These are phyloP conservation scores for Claviceps sp. DNA, from an alignment of 2,329 filamentous ascomycete genomes.

Conservation along the genomic window DNA sequence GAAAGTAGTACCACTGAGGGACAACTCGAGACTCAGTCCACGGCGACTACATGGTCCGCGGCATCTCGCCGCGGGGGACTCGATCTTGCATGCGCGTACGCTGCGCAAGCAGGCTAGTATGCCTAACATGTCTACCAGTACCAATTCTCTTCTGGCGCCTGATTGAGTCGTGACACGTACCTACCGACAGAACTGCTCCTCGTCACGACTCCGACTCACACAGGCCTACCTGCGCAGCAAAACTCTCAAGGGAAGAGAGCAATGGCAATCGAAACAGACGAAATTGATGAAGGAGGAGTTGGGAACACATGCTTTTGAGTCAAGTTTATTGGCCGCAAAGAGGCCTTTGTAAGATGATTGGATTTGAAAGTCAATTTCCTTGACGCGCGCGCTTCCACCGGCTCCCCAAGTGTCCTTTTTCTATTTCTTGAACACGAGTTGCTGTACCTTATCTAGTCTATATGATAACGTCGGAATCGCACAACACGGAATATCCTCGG, in stretches of 20 bases:
- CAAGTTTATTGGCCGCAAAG: not conserved
- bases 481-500: too few species aligned
- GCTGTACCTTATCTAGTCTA: conserved; percentile 1
- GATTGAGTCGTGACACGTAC: too few species aligned
- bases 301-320: too few species aligned
- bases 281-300: too few species aligned
- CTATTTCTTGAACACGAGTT: not conserved
- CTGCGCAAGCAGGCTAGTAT: conserved; percentile 1
- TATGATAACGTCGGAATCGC: too few species aligned
- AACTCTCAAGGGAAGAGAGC: too few species aligned
- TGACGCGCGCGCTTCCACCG: not conserved
- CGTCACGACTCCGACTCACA: too few species aligned
- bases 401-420: not conserved
- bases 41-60: not conserved
- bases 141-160: too few species aligned
- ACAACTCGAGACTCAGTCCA: not conserved
- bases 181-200: too few species aligned
- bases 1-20: not conserved
- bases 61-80: not conserved
- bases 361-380: too few species aligned
- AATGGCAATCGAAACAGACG: too few species aligned
- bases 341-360: not conserved
- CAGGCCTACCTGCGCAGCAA: too few species aligned
- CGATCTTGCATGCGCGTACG: not conserved
- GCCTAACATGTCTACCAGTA: not conserved